Conservation (phyloP, 2,329 filamentous ascomycete genomes). For the Aspergillus sojae region DNA sequence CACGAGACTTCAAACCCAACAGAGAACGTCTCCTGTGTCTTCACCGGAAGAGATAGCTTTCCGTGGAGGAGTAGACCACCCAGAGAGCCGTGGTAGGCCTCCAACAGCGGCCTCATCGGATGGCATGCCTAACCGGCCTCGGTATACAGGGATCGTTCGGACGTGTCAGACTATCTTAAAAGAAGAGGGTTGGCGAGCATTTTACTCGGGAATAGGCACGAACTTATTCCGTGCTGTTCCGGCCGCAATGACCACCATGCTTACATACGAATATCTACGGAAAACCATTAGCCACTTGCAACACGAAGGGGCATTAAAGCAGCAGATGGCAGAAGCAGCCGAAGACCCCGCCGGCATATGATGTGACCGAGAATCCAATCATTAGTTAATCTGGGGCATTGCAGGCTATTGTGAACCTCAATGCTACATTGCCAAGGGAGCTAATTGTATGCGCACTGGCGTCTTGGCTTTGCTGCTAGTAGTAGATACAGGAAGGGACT, state of each 20-base stretch:
- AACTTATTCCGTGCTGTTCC: slow-evolving; percentile 97
- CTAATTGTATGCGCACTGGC: neutral
- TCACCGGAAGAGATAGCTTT: slow-evolving; percentile 57
- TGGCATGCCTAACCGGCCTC: slow-evolving; percentile 56
- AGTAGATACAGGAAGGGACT: neutral
- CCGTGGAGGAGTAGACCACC: slow-evolving; percentile 40
- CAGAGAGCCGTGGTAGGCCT: slow-evolving; percentile 49
- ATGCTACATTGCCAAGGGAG: neutral
- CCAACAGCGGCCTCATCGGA: slow-evolving; percentile 54
- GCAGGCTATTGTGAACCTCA: neutral
- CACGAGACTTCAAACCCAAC: slow-evolving; percentile 90
- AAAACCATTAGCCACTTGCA: slow-evolving; percentile 57
- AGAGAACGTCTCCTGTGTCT: slow-evolving; percentile 59
- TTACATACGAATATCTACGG: slow-evolving; percentile 85
- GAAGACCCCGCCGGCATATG: slow-evolving; percentile 23
- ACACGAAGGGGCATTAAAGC: slow-evolving; percentile 50
- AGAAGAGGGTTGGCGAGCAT: slow-evolving; percentile 94
- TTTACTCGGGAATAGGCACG: slow-evolving; percentile 95
- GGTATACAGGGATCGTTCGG: slow-evolving; percentile 76
- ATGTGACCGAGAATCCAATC: neutral
- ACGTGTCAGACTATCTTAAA: slow-evolving; percentile 82
- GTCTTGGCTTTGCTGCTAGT: neutral
- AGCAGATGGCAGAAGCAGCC: slow-evolving; percentile 24
- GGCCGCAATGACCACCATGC: slow-evolving; percentile 93
- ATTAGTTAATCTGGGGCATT: neutral